Base-by-base conservation (phyloP, 495 filamentous ascomycete species). In the Penicillium pancosmium region DNA sequence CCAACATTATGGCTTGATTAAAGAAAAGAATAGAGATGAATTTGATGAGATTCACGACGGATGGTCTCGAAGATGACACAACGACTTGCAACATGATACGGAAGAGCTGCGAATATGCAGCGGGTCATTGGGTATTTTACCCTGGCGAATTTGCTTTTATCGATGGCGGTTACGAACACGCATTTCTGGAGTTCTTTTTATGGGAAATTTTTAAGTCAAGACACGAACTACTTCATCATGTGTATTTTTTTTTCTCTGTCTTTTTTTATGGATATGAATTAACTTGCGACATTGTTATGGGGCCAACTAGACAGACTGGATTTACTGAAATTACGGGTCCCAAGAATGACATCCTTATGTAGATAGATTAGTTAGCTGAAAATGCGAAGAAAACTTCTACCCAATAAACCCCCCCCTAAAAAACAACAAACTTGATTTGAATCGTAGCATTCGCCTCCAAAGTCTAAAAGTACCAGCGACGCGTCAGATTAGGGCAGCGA, bases 161-260 rank as follows among this genome's bases (percentile, higher is more conserved):
- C 19, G 46, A 51, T 55, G 15, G 31, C 23, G 25, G 27, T 3
- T 51, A 21, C 47, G 55, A 47, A 51, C 31, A 40, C 48, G 56
- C 60, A 63, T 66, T 43, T 46, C 31, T 13, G 64, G 64, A 38
- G 64, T 60, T 57, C n/a, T 5, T 16, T 58, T 65, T 52, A 47
- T 27, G 34, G 16, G 40, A 44, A 18, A 47, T 16, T 21, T 38
- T 36, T 53, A n/a, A 23, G 23, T 43, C 13, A 49, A 43, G 16
- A 33, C 25, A 23, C 23, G 36, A 55, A 48, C 8, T 21, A 15
- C 40, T 66, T 64, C 57, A 55, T 27, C 41, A 18, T 57, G 19
- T 66, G 61, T 66, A 60, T 61, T 60, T 31, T 55, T 51, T 46
- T 51, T 23, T 23, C 23, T 54, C 31, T 61, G 41, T 54, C 55